phyloP scores from a whole-genome alignment of 2,329 filamentous ascomycete species.

The Xylariales sp. region DNA sequence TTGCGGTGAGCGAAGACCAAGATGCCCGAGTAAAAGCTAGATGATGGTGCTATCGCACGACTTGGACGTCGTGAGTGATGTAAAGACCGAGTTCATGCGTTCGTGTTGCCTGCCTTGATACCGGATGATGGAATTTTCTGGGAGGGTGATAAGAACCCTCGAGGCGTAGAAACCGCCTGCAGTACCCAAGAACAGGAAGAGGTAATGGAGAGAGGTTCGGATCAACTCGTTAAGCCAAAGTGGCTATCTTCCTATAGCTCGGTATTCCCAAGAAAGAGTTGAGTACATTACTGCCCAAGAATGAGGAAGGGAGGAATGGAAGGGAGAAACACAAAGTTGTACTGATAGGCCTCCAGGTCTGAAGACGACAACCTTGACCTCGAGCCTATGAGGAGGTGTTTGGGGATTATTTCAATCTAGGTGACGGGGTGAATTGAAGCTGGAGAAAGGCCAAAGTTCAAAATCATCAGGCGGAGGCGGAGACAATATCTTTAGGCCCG shows the following conservation, averaged over 20 bases:
- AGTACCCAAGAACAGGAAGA: slow-evolving; percentile 18
- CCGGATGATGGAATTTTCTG: slow-evolving; percentile 12
- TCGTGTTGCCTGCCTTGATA: slow-evolving; percentile 13
- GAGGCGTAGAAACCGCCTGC: slow-evolving; percentile 26
- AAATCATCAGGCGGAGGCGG: slow-evolving; percentile 8
- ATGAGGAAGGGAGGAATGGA: not conserved
- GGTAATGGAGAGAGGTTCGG: slow-evolving; percentile 2
- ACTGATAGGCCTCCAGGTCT: slow-evolving; percentile 6
- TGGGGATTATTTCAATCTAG: slow-evolving; percentile 5
- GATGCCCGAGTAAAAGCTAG: slow-evolving; percentile 4
- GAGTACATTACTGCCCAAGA: slow-evolving; percentile 6
- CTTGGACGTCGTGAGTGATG: slow-evolving; percentile 25
- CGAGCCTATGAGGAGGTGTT: slow-evolving; percentile 7
- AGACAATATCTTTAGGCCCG: slow-evolving; percentile 7
- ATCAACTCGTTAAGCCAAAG: slow-evolving; percentile 4
- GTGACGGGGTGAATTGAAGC: slow-evolving; percentile 8
- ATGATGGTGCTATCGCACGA: slow-evolving; percentile 22
- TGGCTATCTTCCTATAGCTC: not conserved
- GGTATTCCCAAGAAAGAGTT: not conserved
- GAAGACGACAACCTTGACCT: slow-evolving; percentile 7
- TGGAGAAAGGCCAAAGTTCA: slow-evolving; percentile 1
- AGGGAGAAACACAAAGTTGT: slow-evolving; percentile 7
- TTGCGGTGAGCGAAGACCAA: slow-evolving; percentile 1
- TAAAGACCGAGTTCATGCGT: slow-evolving; percentile 20
- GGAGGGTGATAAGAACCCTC: slow-evolving; percentile 11